Evolutionary conservation across 148 eudicot species (phyloP), one percentile per base, ranked within the genome.

Genomic region (Amaranthus hypochondriacus): DNA sequence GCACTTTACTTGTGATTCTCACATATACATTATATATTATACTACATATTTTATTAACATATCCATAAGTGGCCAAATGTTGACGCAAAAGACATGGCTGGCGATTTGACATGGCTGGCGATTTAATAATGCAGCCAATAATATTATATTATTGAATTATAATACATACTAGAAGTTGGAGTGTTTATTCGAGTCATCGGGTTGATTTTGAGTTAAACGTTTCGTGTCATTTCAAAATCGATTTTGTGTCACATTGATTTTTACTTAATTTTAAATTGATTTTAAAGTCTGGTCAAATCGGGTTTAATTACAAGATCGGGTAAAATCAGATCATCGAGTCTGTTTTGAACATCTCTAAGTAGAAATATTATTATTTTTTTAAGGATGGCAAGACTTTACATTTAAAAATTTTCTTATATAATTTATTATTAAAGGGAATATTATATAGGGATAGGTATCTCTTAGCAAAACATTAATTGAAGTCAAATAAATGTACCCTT

Each of bases 401-500:
- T 54, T 44, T 51, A 74, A 46, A 54, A 28, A 28, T 28, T 28
- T 28, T 28, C 39, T 28, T 39, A 52, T 43, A 21, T 14, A 44
- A 68, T 50, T 9, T 43, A 28, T 28, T 28, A 28, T 28, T 28
- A 28, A 28, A 28, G 39, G 39, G 39, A 28, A 28, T 28, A 28
- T 28, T 28, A 28, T 28, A 28, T 28, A 28, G 39, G 39, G 39
- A 46, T 72, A 66, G 28, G 51, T 21, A 13, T 8, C 39, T 11
- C 42, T 56, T 74, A 46, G 62, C 77, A 74, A 65, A 74, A 18
- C 43, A 65, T 74, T 28, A 28, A 28, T 28, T 53, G 42, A 74
- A 74, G 77, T 74, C 77, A 74, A 66, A 66, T 11, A 60, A 55
- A 50, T n/a, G 44, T 46, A 6, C 44, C 73, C 52, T 68, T 69